These are phyloP conservation scores for Saitozyma sp. DNA, from an alignment of 768 basidiomycete genomes.

Conservation along the genomic window DNA sequence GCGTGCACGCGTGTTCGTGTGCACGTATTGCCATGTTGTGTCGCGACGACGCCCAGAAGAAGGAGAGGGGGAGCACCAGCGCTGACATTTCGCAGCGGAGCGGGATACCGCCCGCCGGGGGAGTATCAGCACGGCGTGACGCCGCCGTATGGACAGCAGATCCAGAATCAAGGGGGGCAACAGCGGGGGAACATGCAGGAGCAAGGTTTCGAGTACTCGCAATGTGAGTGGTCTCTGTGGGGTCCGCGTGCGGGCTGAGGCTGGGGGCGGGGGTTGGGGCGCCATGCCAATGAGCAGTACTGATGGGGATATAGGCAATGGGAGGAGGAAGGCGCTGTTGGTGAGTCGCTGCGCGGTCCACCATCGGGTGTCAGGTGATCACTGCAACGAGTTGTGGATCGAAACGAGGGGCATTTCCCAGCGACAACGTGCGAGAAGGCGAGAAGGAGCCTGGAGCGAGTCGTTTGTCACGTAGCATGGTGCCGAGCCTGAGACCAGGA, in stretches of 20 bases:
- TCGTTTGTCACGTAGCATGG: too few relatives aligned
- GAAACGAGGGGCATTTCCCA: too few relatives aligned
- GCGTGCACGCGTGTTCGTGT: too few relatives aligned
- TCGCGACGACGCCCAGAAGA: too few relatives aligned
- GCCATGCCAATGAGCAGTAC: background rate
- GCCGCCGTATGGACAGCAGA: slow-evolving; percentile 58
- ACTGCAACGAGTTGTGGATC: slow-evolving; percentile 29
- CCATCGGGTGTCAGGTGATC: too few relatives aligned
- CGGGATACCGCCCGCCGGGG: slow-evolving; percentile 50
- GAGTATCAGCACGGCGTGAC: slow-evolving; percentile 58
- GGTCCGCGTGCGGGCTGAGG: background rate
- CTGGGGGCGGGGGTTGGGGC: background rate
- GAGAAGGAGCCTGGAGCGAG: too few relatives aligned
- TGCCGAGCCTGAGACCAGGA: background rate
- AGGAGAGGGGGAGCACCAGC: background rate
- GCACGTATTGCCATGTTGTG: too few relatives aligned
- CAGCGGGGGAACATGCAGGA: slow-evolving; percentile 12
- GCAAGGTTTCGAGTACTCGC: slow-evolving; percentile 73
- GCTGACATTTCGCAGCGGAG: background rate
- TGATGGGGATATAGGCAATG: slow-evolving; percentile 54
- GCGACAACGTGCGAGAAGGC: background rate
- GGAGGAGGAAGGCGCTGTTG: slow-evolving; percentile 82
- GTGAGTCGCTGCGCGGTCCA: slow-evolving; percentile 53
- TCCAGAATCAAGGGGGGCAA: slow-evolving; percentile 45
- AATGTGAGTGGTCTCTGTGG: slow-evolving; percentile 57